Conservation (phyloP, 352 stramenopile genomes). For the Globisporangium viniferum region DNA sequence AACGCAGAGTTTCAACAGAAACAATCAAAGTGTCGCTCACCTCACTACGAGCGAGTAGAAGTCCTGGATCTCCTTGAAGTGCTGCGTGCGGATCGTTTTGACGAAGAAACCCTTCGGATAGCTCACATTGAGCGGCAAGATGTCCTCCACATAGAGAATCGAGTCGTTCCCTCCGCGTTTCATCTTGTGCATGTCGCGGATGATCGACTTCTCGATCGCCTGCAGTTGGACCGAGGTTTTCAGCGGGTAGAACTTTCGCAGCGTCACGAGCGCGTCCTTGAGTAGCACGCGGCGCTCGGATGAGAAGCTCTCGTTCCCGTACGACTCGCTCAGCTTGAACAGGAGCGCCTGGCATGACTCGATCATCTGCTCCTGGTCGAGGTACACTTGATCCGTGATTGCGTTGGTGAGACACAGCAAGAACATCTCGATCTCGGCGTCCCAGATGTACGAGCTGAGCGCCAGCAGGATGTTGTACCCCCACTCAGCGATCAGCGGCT, state of each 20-base stretch:
- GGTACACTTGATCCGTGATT: slow-evolving; percentile 64
- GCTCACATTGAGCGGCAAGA: slow-evolving; percentile 42
- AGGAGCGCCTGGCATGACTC: slow-evolving; percentile 47
- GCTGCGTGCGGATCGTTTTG: slow-evolving; percentile 75
- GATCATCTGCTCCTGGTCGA: slow-evolving; percentile 74
- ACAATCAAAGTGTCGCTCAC: slow-evolving; percentile 24
- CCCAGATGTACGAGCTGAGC: slow-evolving; percentile 65
- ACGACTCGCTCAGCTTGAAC: slow-evolving; percentile 42
- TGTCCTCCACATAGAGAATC: slow-evolving; percentile 71
- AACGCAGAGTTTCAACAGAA: neutral
- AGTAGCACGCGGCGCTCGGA: slow-evolving; percentile 50
- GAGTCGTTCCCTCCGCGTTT: slow-evolving; percentile 67
- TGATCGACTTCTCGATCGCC: slow-evolving; percentile 71
- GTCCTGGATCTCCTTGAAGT: slow-evolving; percentile 84
- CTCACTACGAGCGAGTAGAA: slow-evolving; percentile 56
- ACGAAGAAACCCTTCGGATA: slow-evolving; percentile 70
- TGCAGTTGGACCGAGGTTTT: slow-evolving; percentile 74
- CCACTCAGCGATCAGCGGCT: slow-evolving; percentile 80
- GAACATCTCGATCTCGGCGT: slow-evolving; percentile 79
- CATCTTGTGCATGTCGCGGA: slow-evolving; percentile 80
- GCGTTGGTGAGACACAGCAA: slow-evolving; percentile 64
- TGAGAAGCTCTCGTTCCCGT: slow-evolving; percentile 55
- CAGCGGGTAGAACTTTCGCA: slow-evolving; percentile 77
- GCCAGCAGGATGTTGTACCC: slow-evolving; percentile 82
- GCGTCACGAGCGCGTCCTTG: slow-evolving; percentile 67